Percentiles rank a stretch among this genome's conserved stretches.
Conservation (phyloP, 805 yeast genomes). For the Ogataea pini region DNA sequence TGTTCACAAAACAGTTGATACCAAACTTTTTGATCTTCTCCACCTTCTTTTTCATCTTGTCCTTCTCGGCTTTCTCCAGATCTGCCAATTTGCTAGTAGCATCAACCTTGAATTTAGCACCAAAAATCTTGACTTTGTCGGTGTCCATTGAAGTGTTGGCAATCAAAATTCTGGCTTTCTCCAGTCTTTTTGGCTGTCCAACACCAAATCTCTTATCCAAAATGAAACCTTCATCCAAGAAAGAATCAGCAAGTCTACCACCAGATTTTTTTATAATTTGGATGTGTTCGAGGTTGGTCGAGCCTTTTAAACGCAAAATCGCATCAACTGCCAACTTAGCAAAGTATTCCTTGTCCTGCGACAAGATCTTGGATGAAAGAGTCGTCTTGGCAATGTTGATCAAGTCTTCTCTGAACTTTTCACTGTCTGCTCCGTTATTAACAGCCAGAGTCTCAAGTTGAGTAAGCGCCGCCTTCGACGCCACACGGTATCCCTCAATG, state of each 20-base stretch:
- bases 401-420: constrained; percentile 71
- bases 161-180: constrained; percentile 82
- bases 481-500: constrained; percentile 92
- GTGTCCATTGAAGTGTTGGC: constrained; percentile 97
- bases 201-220: constrained; percentile 91
- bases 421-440: constrained; percentile 62
- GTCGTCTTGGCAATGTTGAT: constrained; percentile 91
- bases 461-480: constrained; percentile 76
- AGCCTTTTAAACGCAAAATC: constrained; percentile 79
- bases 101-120: constrained; percentile 96
- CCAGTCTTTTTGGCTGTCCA: constrained; percentile 83
- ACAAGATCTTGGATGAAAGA: constrained; percentile 84
- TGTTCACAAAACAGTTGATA: constrained; percentile 86
- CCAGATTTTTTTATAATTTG: constrained; percentile 93
- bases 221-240: constrained; percentile 93
- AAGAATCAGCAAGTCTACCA: constrained; percentile 88
- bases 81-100: constrained; percentile 93
- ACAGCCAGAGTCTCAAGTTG: constrained; percentile 80
- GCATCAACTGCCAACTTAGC: constrained; percentile 94
- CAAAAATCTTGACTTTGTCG: constrained; percentile 95
- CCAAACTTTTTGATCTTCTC: constrained; percentile 81
- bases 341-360: constrained; percentile 93
- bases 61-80: constrained; percentile 89
- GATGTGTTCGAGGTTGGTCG: constrained; percentile 86
- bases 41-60: constrained; percentile 87